phyloP scores from a whole-genome alignment of 1,284 basidiomycete species.

The Apiotrichum akiyoshidainum region DNA sequence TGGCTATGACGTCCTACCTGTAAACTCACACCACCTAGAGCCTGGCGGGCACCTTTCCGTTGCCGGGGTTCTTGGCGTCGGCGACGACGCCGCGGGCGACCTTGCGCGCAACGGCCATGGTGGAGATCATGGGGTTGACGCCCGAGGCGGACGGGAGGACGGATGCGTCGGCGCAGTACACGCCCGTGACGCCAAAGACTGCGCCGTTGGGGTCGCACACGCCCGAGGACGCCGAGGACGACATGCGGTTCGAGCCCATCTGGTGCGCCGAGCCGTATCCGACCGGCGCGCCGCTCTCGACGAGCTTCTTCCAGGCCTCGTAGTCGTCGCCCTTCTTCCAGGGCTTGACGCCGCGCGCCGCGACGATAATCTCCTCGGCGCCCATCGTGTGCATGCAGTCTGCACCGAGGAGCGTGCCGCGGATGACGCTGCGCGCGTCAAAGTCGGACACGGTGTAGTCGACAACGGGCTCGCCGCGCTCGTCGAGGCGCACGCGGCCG shows the following conservation, averaged over 20 bases:
- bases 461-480: constrained; percentile 43
- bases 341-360: constrained; percentile 35
- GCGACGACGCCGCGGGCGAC: constrained; percentile 15
- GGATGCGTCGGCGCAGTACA: constrained; percentile 54
- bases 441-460: constrained; percentile 49
- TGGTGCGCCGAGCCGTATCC: constrained; percentile 41
- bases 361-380: constrained; percentile 49
- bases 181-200: constrained; percentile 50
- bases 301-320: constrained; percentile 34
- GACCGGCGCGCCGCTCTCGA: constrained; percentile 23
- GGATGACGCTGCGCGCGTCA: constrained; percentile 45
- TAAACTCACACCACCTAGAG: background rate
- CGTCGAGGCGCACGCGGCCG: constrained; percentile 49
- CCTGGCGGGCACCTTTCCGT: background rate
- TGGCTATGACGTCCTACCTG: too few species aligned
- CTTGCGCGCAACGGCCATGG: constrained; percentile 29
- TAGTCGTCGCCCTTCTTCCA: constrained; percentile 27
- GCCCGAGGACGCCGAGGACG: constrained; percentile 36
- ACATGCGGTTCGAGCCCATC: constrained; percentile 53
- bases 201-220: constrained; percentile 50
- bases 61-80: background rate
- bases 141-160: constrained; percentile 51
- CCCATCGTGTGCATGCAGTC: constrained; percentile 51
- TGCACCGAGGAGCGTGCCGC: constrained; percentile 46
- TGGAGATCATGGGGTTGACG: constrained; percentile 55